A percentile compares a stretch with the other conserved stretches of the same genome.
Evolutionary conservation across 192 early-diverging fungal species (phyloP).

Genomic region (Coemansia asiatica): DNA sequence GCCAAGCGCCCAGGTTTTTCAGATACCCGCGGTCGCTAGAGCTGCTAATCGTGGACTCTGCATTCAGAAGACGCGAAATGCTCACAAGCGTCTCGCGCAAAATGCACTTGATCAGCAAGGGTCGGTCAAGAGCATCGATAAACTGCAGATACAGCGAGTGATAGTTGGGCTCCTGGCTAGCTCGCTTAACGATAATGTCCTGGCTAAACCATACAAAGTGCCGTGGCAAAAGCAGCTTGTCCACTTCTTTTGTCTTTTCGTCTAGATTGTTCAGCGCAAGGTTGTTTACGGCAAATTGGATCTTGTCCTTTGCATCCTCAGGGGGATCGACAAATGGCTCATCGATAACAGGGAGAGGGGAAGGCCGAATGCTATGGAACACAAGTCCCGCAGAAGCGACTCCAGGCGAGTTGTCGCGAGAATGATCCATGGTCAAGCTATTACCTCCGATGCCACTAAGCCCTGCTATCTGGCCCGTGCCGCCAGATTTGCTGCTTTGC

Average conservation of each 20-base stretch:
- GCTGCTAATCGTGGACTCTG: constrained; percentile 88
- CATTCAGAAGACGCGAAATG: constrained; percentile 86
- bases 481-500: constrained; percentile 25
- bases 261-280: constrained; percentile 82
- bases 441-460: constrained; percentile 40
- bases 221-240: constrained; percentile 63
- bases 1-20: constrained; percentile 97
- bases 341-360: constrained; percentile 31
- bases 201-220: constrained; percentile 90
- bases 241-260: constrained; percentile 74
- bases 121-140: constrained; percentile 71
- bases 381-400: constrained; percentile 12
- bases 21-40: constrained; percentile 84
- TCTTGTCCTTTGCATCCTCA: constrained; percentile 80
- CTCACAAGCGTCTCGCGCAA: constrained; percentile 87
- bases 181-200: constrained; percentile 92
- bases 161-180: constrained; percentile 96
- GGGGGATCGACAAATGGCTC: constrained; percentile 35
- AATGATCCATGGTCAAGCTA: constrained; percentile 15
- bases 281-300: constrained; percentile 97
- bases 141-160: constrained; percentile 88
- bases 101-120: constrained; percentile 70
- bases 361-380: constrained; percentile 39
- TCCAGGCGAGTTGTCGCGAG: constrained; percentile 5
- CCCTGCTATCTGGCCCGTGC: not conserved